These are phyloP conservation scores for Kewa caespitosa DNA, from an alignment of 179 eudicot genomes.

Conservation along the genomic window DNA sequence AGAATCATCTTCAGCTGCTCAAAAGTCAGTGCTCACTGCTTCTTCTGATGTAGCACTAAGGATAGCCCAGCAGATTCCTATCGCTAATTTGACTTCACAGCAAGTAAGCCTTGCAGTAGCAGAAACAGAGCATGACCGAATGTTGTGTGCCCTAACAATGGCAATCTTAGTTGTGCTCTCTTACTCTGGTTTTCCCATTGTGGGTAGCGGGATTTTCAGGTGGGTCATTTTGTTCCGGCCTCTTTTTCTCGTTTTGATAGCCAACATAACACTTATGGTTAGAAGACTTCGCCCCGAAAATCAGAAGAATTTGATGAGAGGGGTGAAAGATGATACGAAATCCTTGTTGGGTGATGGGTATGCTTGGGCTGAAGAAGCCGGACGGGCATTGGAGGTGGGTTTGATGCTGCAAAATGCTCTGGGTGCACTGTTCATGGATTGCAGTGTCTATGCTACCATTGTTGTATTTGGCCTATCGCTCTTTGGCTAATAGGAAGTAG, in stretches of 20 bases:
- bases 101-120: constrained; percentile 58
- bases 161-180: constrained; percentile 67
- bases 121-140: constrained; percentile 54
- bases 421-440: constrained; percentile 67
- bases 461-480: constrained; percentile 59
- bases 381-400: constrained; percentile 62
- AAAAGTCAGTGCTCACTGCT: constrained; percentile 16
- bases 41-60: constrained; percentile 26
- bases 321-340: constrained; percentile 24
- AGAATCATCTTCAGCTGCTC: constrained; percentile 34
- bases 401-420: constrained; percentile 55
- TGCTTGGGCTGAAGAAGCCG: constrained; percentile 59
- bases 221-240: constrained; percentile 64
- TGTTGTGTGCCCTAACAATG: constrained; percentile 48
- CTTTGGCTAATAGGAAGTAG: constrained; percentile 28
- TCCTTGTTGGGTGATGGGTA: constrained; percentile 32
- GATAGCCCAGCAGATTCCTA: constrained; percentile 22
- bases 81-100: constrained; percentile 35
- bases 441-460: constrained; percentile 58
- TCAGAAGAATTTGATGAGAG: constrained; percentile 28
- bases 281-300: constrained; percentile 42
- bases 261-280: constrained; percentile 51
- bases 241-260: constrained; percentile 53
- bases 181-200: constrained; percentile 56
- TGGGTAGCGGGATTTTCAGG: constrained; percentile 47